These are phyloP conservation scores for Castanospermum australe DNA, from an alignment of 306 rosid species.

Conservation along the genomic window DNA sequence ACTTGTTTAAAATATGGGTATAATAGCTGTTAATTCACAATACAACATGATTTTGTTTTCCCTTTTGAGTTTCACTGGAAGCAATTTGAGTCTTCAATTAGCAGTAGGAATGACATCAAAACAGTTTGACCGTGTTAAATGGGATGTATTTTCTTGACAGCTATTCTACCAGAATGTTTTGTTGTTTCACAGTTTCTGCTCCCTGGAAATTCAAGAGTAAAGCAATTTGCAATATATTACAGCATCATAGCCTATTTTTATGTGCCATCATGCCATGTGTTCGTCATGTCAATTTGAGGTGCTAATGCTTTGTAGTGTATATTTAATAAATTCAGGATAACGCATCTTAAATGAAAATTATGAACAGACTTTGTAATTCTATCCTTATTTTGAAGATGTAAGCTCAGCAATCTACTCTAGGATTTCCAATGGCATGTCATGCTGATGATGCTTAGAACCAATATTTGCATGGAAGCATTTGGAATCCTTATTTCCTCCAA, in stretches of 20 bases:
- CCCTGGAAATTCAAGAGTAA: background rate
- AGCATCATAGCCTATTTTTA: background rate
- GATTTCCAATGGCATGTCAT: too few species aligned
- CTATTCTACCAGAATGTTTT: background rate
- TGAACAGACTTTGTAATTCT: background rate
- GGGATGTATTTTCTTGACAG: background rate
- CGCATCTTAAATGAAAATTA: background rate
- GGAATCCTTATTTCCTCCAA: too few species aligned
- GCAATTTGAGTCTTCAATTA: background rate
- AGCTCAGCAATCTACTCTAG: too few species aligned
- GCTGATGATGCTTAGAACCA: too few species aligned
- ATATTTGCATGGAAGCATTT: too few species aligned
- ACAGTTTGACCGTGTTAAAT: background rate
- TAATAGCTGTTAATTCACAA: background rate
- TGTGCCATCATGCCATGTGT: background rate
- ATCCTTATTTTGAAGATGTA: background rate
- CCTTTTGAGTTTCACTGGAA: background rate
- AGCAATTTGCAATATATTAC: background rate
- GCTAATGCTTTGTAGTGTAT: background rate
- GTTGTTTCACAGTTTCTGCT: background rate
- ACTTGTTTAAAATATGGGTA: background rate
- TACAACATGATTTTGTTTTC: background rate
- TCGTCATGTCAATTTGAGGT: background rate
- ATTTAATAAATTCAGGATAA: background rate
- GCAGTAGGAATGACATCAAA: background rate